phyloP scores from a whole-genome alignment of 2,329 filamentous ascomycete genomes.

The Penicillium sp. region DNA sequence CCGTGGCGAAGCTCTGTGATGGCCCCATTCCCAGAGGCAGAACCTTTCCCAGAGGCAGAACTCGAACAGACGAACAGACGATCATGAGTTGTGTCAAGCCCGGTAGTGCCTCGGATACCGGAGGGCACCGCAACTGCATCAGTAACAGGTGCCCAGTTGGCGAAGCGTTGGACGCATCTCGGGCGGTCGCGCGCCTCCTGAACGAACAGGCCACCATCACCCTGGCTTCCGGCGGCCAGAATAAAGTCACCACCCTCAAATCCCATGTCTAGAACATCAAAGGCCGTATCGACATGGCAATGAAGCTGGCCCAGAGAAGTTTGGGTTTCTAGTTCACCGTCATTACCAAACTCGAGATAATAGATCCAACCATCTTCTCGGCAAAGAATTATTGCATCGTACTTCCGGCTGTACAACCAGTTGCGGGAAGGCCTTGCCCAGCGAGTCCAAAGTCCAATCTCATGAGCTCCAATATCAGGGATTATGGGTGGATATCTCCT shows the following conservation, averaged over 20 bases:
- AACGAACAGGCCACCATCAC: conserved; percentile 74
- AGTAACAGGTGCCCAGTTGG: conserved; percentile 59
- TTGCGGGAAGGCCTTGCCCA: conserved; percentile 80
- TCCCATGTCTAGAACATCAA: conserved; percentile 68
- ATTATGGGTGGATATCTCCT: conserved; percentile 33
- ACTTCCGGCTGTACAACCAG: conserved; percentile 59
- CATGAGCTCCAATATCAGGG: conserved; percentile 25
- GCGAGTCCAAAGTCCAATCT: conserved; percentile 70
- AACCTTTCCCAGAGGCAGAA: conserved; percentile 58
- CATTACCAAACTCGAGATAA: conserved; percentile 67
- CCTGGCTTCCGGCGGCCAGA: conserved; percentile 74
- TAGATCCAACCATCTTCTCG: conserved; percentile 83
- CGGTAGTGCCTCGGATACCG: conserved; percentile 12
- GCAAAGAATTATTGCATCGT: conserved; percentile 81
- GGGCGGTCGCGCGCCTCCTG: conserved; percentile 61
- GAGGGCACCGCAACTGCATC: conserved; percentile 43
- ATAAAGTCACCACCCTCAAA: conserved; percentile 73
- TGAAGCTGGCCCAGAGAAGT: conserved; percentile 65
- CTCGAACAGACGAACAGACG: conserved; percentile 68
- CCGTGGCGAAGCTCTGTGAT: conserved; percentile 71
- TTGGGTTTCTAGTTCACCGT: conserved; percentile 55
- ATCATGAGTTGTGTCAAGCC: conserved; percentile 46
- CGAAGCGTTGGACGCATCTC: conserved; percentile 61
- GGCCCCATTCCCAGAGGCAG: conserved; percentile 59
- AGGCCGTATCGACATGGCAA: conserved; percentile 77